These are phyloP conservation scores for Aureobasidium sp. DNA, from an alignment of 2,329 filamentous ascomycete species.

Conservation along the genomic window DNA sequence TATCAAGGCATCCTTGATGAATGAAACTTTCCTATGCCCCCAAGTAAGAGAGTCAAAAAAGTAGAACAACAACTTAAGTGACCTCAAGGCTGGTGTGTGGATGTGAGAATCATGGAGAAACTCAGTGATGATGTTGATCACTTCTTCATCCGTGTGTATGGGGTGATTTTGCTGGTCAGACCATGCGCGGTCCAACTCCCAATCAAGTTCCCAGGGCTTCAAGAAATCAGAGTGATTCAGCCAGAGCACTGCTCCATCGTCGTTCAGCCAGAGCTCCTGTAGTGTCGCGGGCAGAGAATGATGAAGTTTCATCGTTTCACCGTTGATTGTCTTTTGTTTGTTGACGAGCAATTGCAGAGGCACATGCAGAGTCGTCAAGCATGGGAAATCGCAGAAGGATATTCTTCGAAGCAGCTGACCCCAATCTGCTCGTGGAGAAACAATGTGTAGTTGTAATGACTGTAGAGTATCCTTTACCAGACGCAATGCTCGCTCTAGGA, in stretches of 20 bases:
- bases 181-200: neutral
- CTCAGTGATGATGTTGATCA: neutral
- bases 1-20: neutral
- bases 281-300: neutral
- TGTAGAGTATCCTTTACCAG: neutral
- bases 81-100: neutral
- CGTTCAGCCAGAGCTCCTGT: neutral
- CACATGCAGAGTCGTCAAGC: neutral
- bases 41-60: neutral
- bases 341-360: neutral
- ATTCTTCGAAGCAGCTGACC: neutral
- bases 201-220: neutral
- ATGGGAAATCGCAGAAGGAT: neutral
- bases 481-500: neutral
- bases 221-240: neutral
- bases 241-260: neutral
- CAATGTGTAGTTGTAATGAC: neutral
- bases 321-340: neutral
- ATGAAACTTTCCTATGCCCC: neutral
- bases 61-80: neutral
- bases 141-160: neutral
- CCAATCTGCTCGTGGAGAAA: neutral
- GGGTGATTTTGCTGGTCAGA: neutral
- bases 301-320: neutral
- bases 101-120: neutral